A percentile compares a stretch with the other conserved stretches of the same genome.
These are phyloP conservation scores for Perilla frutescens DNA, from an alignment of 257 asterid species.

Conservation along the genomic window DNA sequence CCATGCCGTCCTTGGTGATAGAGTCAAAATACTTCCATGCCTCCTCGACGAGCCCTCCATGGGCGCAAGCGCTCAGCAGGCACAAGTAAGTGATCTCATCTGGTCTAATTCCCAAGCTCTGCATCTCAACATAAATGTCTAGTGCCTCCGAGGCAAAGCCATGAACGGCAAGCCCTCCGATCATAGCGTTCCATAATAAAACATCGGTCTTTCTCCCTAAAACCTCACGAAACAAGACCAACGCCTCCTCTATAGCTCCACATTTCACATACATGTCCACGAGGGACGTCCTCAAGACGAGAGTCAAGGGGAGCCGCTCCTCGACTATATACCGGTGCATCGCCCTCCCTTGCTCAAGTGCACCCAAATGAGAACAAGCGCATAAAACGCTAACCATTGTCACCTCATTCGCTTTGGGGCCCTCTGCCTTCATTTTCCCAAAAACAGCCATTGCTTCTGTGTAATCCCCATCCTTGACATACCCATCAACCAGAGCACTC, in stretches of 20 bases:
- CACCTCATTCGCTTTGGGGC: slow-evolving; percentile 63
- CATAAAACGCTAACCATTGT: slow-evolving; percentile 75
- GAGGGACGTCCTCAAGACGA: slow-evolving; percentile 61
- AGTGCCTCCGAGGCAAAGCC: slow-evolving; percentile 56
- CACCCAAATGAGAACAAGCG: slow-evolving; percentile 84
- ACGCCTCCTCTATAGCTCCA: slow-evolving; percentile 69
- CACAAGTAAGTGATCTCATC: slow-evolving; percentile 85
- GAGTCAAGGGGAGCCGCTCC: slow-evolving; percentile 54
- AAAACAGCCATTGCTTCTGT: slow-evolving; percentile 57
- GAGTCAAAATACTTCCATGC: slow-evolving; percentile 58
- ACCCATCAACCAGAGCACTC: slow-evolving; percentile 84
- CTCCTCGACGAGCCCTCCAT: slow-evolving; percentile 72
- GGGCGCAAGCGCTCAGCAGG: slow-evolving; percentile 72
- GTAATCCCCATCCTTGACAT: slow-evolving; percentile 63
- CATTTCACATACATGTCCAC: slow-evolving; percentile 88
- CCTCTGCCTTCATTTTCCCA: slow-evolving; percentile 48
- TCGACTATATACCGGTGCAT: slow-evolving; percentile 59
- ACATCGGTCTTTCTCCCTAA: slow-evolving; percentile 50
- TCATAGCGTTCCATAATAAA: slow-evolving; percentile 73
- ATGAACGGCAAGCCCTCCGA: slow-evolving; percentile 87
- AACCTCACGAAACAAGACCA: slow-evolving; percentile 56
- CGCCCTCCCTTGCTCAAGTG: slow-evolving; percentile 67
- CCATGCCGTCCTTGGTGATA: slow-evolving; percentile 53
- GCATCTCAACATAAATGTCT: slow-evolving; percentile 52
- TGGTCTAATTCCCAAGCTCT: slow-evolving; percentile 38